phyloP scores from a whole-genome alignment of 441 rosid genomes.

The Iberis amara region DNA sequence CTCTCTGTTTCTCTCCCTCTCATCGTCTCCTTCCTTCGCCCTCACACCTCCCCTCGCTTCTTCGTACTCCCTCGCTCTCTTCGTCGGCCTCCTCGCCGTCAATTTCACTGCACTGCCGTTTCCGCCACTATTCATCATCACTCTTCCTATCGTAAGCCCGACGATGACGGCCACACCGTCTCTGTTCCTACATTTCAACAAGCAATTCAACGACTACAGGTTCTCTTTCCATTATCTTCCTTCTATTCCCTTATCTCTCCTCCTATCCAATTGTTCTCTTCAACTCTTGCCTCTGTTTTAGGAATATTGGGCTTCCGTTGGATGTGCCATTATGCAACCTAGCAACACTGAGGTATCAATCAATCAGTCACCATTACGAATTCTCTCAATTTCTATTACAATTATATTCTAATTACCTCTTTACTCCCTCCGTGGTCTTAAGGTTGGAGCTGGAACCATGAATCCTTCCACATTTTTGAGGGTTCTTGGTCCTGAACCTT shows the following conservation, averaged over 20 bases:
- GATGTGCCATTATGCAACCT: constrained; percentile 97
- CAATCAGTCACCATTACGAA: neutral
- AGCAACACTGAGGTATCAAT: constrained; percentile 86
- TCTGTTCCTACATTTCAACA: constrained; percentile 75
- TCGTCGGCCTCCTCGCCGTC: constrained; percentile 33
- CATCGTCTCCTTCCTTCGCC: constrained; percentile 57
- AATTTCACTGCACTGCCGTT: constrained; percentile 33
- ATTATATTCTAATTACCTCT: neutral
- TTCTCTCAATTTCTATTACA: neutral
- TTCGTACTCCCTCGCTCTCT: constrained; percentile 28
- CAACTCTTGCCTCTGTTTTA: no score
- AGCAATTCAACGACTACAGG: constrained; percentile 92
- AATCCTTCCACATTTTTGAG: constrained; percentile 89
- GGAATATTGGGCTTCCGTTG: constrained; percentile 99
- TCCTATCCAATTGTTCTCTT: constrained; percentile 1
- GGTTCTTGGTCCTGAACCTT: constrained; percentile 97
- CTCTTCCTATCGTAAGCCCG: constrained; percentile 30
- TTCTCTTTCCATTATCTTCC: no score
- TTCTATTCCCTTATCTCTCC: no score
- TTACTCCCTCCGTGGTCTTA: neutral
- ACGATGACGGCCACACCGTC: constrained; percentile 21
- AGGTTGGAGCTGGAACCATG: constrained; percentile 99
- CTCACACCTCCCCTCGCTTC: constrained; percentile 39
- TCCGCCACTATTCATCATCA: constrained; percentile 39
- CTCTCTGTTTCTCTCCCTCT: constrained; percentile 56